These are phyloP conservation scores for Pascua guehoae DNA, from an alignment of 1,284 basidiomycete species.

Conservation along the genomic window DNA sequence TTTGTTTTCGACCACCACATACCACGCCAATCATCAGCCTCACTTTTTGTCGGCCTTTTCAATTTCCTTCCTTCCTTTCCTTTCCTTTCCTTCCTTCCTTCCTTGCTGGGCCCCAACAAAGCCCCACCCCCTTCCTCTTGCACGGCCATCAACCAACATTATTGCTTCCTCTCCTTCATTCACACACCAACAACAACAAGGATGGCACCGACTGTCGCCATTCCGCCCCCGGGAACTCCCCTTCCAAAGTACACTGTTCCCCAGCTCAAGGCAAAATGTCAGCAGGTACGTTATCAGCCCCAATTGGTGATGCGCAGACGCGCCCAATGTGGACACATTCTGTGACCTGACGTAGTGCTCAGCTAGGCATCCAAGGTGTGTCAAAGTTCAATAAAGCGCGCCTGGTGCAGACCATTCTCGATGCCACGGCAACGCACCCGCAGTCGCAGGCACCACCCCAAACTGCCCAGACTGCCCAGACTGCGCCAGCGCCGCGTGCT, in stretches of 20 bases:
- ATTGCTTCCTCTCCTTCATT: background rate
- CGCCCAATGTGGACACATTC: too few relatives aligned
- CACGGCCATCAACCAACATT: background rate
- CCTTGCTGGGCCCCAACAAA: too few relatives aligned
- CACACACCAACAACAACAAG: background rate
- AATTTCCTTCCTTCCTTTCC: too few relatives aligned
- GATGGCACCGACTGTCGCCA: background rate
- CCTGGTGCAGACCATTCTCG: conserved; percentile 24
- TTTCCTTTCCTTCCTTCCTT: too few relatives aligned
- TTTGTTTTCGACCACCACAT: too few relatives aligned
- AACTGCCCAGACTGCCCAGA: too few relatives aligned
- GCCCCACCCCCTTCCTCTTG: too few relatives aligned
- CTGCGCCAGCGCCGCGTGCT: too few relatives aligned
- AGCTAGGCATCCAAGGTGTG: conserved; percentile 28
- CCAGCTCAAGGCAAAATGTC: conserved; percentile 30
- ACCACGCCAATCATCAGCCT: too few relatives aligned
- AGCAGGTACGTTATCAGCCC: conserved; percentile 17
- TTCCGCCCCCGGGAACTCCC: too few relatives aligned
- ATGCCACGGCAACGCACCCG: background rate
- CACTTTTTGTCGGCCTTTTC: too few relatives aligned
- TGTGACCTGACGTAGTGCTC: background rate
- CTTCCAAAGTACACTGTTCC: conserved; percentile 21
- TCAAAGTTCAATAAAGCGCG: conserved; percentile 33
- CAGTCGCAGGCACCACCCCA: background rate
- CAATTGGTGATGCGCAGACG: too few relatives aligned